Base-by-base conservation (phyloP, 2,329 filamentous ascomycete genomes). In the Fusarium sp. region DNA sequence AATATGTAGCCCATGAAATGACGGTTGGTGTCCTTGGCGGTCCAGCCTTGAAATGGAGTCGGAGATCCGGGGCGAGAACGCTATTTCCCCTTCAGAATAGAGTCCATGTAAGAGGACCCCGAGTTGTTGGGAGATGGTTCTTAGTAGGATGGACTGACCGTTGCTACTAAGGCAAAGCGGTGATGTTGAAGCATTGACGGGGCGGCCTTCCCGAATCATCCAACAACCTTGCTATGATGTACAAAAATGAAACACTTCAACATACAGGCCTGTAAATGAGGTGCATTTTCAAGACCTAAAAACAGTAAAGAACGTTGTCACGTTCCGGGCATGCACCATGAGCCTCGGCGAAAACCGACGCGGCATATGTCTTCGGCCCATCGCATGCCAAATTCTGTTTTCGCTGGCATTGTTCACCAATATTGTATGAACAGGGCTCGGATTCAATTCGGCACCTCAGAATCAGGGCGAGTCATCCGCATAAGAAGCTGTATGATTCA, bases 171-270 rank as follows among this genome's bases (percentile, higher is more conserved):
- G 45, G 29, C 49, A 34, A 61, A 57, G 48, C 48, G 59, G 47
- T 43, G 49, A 70, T 56, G 53, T 27, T 52, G 52, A 65, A 68
- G 66, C 65, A 70, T 60, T 62, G 69, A 71, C 65, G 53, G 41
- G 38, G 53, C 69, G 68, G 69, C 68, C 61, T 71, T 57, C 40
- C 65, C 60, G 65, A 71, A 48, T 40, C 27, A 54, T 54, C 41
- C 43, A 58, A 59, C 54, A 60, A 52, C 58, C 69, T 69, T 66
- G 55, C 54, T 54, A 54, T 60, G 57, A 59, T 67, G 46, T 48
- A 47, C 64, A 62, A 67, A 70, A 40, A 48, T 72, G 73, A 75
- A 75, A 75, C 74, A 48, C 46, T 56, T 70, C 67, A 68, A 69
- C 68, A 73, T 59, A 65, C 63, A 27, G 61, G 40, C 40, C 59